A percentile compares a stretch with the other conserved stretches of the same genome.
These are phyloP conservation scores for Musa beccarii DNA, from an alignment of 176 grass and related monocot species.

Conservation along the genomic window DNA sequence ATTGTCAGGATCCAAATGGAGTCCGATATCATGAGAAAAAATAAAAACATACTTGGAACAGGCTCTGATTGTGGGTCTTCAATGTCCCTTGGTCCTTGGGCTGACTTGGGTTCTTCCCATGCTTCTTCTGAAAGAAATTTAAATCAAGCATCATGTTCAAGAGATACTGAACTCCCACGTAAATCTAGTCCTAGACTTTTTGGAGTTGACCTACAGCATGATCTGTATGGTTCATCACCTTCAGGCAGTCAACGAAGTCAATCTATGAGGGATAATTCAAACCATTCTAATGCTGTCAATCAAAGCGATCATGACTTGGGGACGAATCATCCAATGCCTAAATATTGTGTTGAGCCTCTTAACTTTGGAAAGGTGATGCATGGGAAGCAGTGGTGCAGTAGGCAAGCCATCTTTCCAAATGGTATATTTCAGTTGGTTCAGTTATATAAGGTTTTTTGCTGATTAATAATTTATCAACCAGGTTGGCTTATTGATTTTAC, in stretches of 20 bases:
- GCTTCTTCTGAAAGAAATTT: conserved; percentile 6
- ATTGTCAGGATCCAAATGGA: conserved; percentile 18
- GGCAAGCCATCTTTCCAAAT: conserved; percentile 73
- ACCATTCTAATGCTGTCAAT: conserved; percentile 7
- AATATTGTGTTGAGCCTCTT: conserved; percentile 36
- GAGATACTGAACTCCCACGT: conserved; percentile 8
- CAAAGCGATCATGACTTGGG: not conserved
- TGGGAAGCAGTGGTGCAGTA: conserved; percentile 49
- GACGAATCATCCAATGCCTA: not conserved
- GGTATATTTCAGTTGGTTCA: conserved; percentile 28
- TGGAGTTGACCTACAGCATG: conserved; percentile 36
- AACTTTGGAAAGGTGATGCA: conserved; percentile 42
- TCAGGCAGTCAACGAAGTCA: conserved; percentile 27
- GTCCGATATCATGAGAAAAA: conserved; percentile 16
- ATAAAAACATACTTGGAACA: conserved; percentile 18
- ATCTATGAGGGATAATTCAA: conserved; percentile 30
- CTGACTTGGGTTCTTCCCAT: conserved; percentile 18
- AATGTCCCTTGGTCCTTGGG: conserved; percentile 29
- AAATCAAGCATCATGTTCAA: conserved; percentile 11
- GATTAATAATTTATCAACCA: conserved; percentile 4
- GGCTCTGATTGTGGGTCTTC: conserved; percentile 25
- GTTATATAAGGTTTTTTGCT: not conserved
- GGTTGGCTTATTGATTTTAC: conserved; percentile 20
- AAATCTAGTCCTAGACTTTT: conserved; percentile 29
- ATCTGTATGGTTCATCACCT: conserved; percentile 3